These are phyloP conservation scores for Aspergillus calidoustus DNA, from an alignment of 2,329 filamentous ascomycete species.

Conservation along the genomic window DNA sequence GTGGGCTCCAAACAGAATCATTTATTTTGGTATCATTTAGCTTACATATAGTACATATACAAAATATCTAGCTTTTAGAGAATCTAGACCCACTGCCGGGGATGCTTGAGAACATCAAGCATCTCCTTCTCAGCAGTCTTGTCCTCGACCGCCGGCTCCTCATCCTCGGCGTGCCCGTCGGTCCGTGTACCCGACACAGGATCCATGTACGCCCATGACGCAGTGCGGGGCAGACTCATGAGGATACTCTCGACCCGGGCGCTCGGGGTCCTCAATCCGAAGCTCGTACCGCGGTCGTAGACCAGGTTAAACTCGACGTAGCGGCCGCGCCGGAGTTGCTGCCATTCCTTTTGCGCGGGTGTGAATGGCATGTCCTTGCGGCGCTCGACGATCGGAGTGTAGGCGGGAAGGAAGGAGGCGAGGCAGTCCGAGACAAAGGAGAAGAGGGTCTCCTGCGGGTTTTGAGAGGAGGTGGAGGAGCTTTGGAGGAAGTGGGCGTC, in stretches of 20 bases:
- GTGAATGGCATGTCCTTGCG: slow-evolving; percentile 92
- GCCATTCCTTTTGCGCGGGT: slow-evolving; percentile 89
- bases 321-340: slow-evolving; percentile 88
- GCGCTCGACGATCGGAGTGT: slow-evolving; percentile 84
- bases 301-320: slow-evolving; percentile 99
- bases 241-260: slow-evolving; percentile 94
- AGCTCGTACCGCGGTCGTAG: slow-evolving; percentile 92
- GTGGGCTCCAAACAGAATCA: neutral
- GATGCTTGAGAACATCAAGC: slow-evolving; percentile 70
- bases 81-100: slow-evolving; percentile 63
- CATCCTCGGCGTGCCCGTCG: slow-evolving; percentile 54
- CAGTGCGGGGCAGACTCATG: slow-evolving; percentile 94
- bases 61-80: neutral
- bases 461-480: slow-evolving; percentile 61
- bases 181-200: slow-evolving; percentile 51
- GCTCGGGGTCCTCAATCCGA: slow-evolving; percentile 90
- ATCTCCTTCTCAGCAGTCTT: slow-evolving; percentile 70
- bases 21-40: neutral
- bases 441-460: slow-evolving; percentile 87
- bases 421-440: slow-evolving; percentile 85
- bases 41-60: slow-evolving; percentile 10
- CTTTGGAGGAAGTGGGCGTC: slow-evolving; percentile 61
- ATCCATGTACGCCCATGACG: slow-evolving; percentile 96
- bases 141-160: slow-evolving; percentile 39
- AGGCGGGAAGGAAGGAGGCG: slow-evolving; percentile 85